Conservation (phyloP, 2,329 filamentous ascomycete species). For the Dothiorella sarmentorum region DNA sequence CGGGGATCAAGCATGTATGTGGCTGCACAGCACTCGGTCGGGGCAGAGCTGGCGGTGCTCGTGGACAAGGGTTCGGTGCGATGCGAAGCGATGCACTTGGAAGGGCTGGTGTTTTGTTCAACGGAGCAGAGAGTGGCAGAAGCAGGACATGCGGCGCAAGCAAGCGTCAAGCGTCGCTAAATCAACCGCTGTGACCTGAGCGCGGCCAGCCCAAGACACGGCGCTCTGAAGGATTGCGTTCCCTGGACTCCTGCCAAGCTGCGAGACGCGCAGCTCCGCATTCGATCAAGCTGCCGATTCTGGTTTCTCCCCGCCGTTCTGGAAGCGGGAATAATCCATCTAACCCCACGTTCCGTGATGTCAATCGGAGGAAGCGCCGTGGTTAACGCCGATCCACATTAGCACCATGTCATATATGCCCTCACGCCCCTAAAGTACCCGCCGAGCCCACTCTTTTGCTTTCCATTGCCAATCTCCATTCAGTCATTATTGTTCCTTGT, state of each 20-base stretch:
- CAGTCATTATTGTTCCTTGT: not conserved
- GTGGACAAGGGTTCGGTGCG: not conserved
- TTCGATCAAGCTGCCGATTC: not conserved
- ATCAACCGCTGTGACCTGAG: not conserved
- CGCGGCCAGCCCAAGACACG: not conserved
- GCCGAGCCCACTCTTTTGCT: not conserved
- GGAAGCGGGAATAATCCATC: conserved; percentile 11
- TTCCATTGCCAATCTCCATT: not conserved
- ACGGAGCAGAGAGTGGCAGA: not conserved
- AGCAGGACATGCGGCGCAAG: not conserved
- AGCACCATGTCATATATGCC: no score
- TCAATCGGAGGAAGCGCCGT: not conserved
- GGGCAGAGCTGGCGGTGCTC: not conserved
- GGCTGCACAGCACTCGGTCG: not conserved
- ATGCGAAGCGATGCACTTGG: not conserved
- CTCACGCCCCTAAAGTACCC: no score
- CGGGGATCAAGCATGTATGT: conserved; percentile 2
- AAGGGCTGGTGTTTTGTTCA: not conserved
- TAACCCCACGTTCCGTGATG: conserved; percentile 15
- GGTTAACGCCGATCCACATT: conserved; percentile 1
- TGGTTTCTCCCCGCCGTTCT: not conserved
- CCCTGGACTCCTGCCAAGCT: conserved; percentile 11
- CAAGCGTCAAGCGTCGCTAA: conserved; percentile 11
- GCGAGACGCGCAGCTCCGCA: not conserved
- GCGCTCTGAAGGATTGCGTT: not conserved